phyloP scores from a whole-genome alignment of 106 monocot genomes.

The Phalaenopsis equestris region DNA sequence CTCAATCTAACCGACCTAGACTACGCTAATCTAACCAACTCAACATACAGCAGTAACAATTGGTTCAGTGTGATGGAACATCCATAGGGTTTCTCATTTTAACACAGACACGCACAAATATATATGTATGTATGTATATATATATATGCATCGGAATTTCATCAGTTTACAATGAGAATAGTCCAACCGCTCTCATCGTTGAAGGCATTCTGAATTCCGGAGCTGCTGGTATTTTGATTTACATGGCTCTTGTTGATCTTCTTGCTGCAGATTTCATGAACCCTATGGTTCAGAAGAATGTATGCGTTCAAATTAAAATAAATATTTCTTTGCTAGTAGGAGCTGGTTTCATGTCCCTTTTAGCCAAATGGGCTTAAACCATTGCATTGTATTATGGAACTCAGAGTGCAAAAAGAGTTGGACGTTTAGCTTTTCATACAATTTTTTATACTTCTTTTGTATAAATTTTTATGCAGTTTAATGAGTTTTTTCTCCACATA shows the following conservation, averaged over 20 bases:
- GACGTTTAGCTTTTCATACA: too few species aligned
- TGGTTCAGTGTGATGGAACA: too few species aligned
- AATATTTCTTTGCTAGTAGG: constrained; percentile 12
- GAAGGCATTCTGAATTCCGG: constrained; percentile 16
- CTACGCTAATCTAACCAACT: too few species aligned
- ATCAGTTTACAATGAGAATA: constrained; percentile 16
- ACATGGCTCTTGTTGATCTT: constrained; percentile 25
- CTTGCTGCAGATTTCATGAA: constrained; percentile 24
- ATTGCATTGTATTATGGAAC: neutral
- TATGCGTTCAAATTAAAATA: neutral
- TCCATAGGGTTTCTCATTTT: too few species aligned
- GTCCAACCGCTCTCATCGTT: constrained; percentile 23
- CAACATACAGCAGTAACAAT: too few species aligned
- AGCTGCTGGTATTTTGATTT: constrained; percentile 22
- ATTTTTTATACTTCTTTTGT: too few species aligned
- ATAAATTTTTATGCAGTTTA: too few species aligned
- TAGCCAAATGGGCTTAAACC: constrained; percentile 20
- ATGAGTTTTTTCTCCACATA: too few species aligned
- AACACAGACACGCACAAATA: too few species aligned
- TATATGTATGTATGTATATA: too few species aligned
- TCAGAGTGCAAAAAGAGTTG: neutral
- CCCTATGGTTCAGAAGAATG: constrained; percentile 13
- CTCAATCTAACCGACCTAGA: too few species aligned
- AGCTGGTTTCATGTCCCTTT: constrained; percentile 19
- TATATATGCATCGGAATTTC: constrained; percentile 20